Percentiles rank a stretch among this genome's conserved stretches.
phyloP scores from a whole-genome alignment of 2,329 filamentous ascomycete species.

The Teratosphaeria epicoccoides region DNA sequence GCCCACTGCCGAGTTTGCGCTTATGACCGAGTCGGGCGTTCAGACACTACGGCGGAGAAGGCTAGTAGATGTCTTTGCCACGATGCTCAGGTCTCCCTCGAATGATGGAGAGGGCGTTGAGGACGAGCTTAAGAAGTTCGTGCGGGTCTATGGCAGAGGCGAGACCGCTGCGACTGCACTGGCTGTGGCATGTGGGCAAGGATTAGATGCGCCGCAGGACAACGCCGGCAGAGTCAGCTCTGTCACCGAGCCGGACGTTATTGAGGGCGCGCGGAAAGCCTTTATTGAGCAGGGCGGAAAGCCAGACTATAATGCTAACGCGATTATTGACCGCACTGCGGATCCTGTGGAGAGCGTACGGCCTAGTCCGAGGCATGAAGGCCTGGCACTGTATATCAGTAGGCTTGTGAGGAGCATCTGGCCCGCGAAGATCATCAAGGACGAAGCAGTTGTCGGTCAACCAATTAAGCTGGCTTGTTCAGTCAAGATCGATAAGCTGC shows the following conservation, averaged over 20 bases:
- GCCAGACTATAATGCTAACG: conserved; percentile 71
- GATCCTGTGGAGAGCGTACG: conserved; percentile 71
- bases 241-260: conserved; percentile 70
- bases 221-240: conserved; percentile 52
- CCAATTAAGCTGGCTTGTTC: conserved; percentile 56
- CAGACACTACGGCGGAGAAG: conserved; percentile 74
- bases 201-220: conserved; percentile 64
- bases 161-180: conserved; percentile 86
- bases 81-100: conserved; percentile 54
- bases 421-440: conserved; percentile 63
- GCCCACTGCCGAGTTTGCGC: conserved; percentile 69
- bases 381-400: conserved; percentile 76
- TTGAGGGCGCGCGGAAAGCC: conserved; percentile 72
- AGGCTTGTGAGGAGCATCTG: conserved; percentile 82
- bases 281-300: conserved; percentile 92
- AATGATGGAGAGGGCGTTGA: conserved; percentile 72
- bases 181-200: conserved; percentile 90
- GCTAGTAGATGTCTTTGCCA: conserved; percentile 84
- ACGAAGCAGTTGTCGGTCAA: conserved; percentile 45
- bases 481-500: conserved; percentile 57
- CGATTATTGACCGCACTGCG: conserved; percentile 47
- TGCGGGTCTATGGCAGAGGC: conserved; percentile 72
- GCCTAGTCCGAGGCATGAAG: conserved; percentile 81
- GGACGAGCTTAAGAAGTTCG: conserved; percentile 70
- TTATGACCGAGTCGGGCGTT: conserved; percentile 83